Base-by-base conservation (phyloP, 116 monocot genomes). In the Trichopus zeylanicus region DNA sequence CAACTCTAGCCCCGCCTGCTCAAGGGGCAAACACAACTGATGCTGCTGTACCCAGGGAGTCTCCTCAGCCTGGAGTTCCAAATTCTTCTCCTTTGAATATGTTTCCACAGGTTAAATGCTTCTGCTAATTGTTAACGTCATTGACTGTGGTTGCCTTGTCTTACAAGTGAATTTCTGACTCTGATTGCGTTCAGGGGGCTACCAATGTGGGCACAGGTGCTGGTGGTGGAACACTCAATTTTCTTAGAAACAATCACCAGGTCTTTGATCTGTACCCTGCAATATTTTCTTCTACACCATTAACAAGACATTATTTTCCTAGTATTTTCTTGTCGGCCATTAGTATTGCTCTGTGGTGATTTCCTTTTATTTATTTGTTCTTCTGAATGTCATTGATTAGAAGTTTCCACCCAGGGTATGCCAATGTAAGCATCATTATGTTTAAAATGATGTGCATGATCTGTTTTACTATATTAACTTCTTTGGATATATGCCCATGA, bases 51-150 rank as follows among this genome's bases (percentile, higher is more conserved):
- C 29, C 27, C 15, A 73, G 51, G 31, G 51, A 57, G 52, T 33
- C 57, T 6, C 75, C 78, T 51, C 68, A 67, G 27, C 68, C 78
- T 38, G 71, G 82, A 51, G 55, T 76, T 35, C 90, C 90, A 30
- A 90, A 90, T 73, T 62, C 90, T 21, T 60, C 79, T 34, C 90
- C 90, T 30, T 63, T 90, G 47, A 71, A 91, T 62, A 68, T 91
- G 71, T 91, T 91, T 49, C 91, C 91, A 27, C 85, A 91, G 85
- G 91, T 85, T 16, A 39, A 29, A 64, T 61, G 15, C 42, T 37
- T 26, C n/a, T 13, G 3, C 42, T 42, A 16, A 13, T n/a, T 15
- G 18, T 42, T n/a, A n/a, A 37, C n/a, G 13, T 13, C n/a, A 42
- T 42, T 42, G n/a, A 16, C 13, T 2, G 13, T 3, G n/a, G 42